A percentile compares a stretch with the other conserved stretches of the same genome.
These are phyloP conservation scores for Fraxinus xanthoxyloides DNA, from an alignment of 305 asterid species.

Conservation along the genomic window DNA sequence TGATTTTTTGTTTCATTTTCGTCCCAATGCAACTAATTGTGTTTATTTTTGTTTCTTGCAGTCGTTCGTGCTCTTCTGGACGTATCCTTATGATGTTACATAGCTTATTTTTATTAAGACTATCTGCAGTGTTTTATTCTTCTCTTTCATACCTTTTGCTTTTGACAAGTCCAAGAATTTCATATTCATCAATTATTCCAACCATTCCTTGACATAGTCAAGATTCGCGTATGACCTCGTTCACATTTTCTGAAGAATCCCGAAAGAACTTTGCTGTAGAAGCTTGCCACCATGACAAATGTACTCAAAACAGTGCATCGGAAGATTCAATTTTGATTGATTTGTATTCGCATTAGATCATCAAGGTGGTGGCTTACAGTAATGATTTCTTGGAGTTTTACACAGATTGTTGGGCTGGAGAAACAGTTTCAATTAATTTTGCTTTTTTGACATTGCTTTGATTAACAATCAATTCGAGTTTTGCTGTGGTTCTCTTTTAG, in stretches of 20 bases:
- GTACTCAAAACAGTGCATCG: neutral
- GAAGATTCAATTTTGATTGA: conserved; percentile 2
- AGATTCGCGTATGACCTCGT: conserved; percentile 93
- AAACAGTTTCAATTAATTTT: neutral
- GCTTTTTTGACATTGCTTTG: neutral
- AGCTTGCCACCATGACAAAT: conserved; percentile 14
- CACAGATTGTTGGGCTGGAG: neutral
- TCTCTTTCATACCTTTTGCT: neutral
- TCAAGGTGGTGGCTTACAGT: neutral
- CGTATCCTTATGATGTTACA: conserved; percentile 62
- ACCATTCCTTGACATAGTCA: conserved; percentile 55
- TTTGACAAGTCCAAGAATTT: neutral
- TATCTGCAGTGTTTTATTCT: neutral
- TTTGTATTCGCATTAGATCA: neutral
- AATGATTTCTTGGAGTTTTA: neutral
- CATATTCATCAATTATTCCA: neutral
- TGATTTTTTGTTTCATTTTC: neutral
- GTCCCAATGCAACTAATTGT: conserved; percentile 12
- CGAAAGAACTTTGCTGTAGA: neutral
- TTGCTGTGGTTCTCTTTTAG: neutral
- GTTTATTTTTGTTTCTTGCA: conserved; percentile 47
- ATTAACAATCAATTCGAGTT: neutral
- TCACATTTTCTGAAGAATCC: conserved; percentile 75
- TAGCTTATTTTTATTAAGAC: neutral
- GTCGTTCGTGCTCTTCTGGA: conserved; percentile 98